These are phyloP conservation scores for Canavalia ensiformis DNA, from an alignment of 306 rosid species.

Conservation along the genomic window DNA sequence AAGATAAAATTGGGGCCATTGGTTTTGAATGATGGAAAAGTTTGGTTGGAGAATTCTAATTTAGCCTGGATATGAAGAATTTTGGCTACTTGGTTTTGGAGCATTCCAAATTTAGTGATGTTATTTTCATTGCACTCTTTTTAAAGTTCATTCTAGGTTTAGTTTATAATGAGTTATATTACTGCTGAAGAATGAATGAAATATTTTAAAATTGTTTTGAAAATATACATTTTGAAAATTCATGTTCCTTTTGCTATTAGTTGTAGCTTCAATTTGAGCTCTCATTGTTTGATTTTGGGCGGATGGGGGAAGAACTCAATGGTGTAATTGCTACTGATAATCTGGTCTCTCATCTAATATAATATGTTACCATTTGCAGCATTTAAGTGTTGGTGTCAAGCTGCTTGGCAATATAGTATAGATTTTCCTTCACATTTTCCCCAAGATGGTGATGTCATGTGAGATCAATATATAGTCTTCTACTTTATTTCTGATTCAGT, in stretches of 20 bases:
- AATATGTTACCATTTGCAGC: constrained; percentile 68
- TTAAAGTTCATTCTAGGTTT: constrained; percentile 27
- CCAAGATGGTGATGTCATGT: constrained; percentile 87
- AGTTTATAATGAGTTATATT: constrained; percentile 32
- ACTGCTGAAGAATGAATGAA: constrained; percentile 9
- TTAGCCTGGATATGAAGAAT: constrained; percentile 31
- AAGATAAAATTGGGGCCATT: constrained; percentile 26
- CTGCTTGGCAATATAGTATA: constrained; percentile 82
- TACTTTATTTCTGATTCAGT: constrained; percentile 36
- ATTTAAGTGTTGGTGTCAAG: constrained; percentile 98
- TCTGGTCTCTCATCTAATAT: constrained; percentile 23
- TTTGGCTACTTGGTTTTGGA: constrained; percentile 35
- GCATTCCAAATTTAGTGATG: constrained; percentile 11
- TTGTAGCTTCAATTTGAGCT: constrained; percentile 19
- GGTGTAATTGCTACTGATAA: constrained; percentile 12
- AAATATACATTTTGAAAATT: constrained; percentile 39
- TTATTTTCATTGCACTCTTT: constrained; percentile 31
- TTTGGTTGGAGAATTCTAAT: constrained; percentile 34
- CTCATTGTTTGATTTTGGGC: constrained; percentile 6
- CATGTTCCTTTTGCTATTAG: constrained; percentile 37
- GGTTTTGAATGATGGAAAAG: constrained; percentile 40
- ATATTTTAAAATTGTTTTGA: constrained; percentile 32
- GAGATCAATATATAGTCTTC: constrained; percentile 60
- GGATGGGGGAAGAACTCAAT: constrained; percentile 18
- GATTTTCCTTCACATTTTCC: constrained; percentile 80